Evolutionary conservation across 2,329 filamentous ascomycete genomes (phyloP), one percentile per base, ranked within the genome.

Genomic region (Waltergamsia citrina): DNA sequence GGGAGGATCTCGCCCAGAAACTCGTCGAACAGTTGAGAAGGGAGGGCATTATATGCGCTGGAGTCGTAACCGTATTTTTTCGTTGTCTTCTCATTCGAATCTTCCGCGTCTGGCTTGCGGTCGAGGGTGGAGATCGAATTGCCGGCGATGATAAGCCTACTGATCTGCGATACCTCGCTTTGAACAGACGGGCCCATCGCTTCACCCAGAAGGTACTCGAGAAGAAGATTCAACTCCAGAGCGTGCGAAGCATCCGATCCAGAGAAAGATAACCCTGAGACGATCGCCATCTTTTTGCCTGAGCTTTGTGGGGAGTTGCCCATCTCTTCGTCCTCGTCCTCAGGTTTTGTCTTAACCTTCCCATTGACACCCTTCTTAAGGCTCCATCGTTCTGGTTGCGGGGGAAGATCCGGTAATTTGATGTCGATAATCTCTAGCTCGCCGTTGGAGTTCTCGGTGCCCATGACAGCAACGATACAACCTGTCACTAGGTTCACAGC

Each of bases 61-160:
- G 85, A 78, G 56, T 98, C 92, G 62, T 96, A 96, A 39, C 92
- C 90, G 59, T 95, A 96, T 53, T 93, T 94, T 56, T 86, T 94
- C 33, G 68, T 40, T 2, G 49, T 46, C 39, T 62, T 66, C 51
- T 69, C 76, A 5, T 18, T 9, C 17, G 15, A 14, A 8, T 29
- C 34, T 51, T 67, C 52, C 39, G 67, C 52, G 40, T 61, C 51
- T 3, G 46, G 43, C 25, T 51, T 50, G n/a, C 54, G 54, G 3
- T 56, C 51, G 3, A 58, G 54, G 15, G 93, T 74, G 1, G 85
- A 90, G 33, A 96, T 77, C 2, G 87, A 94, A 58, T 96, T 90
- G 26, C 92, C 92, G 1, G 88, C 90, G 44, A 98, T 85, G 43
- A 98, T 77, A 15, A 98, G 72, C 12, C 90, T 76, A 39, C 81